phyloP scores from a whole-genome alignment of 2,329 filamentous ascomycete genomes.

The Paraphaeosphaeria minitans region DNA sequence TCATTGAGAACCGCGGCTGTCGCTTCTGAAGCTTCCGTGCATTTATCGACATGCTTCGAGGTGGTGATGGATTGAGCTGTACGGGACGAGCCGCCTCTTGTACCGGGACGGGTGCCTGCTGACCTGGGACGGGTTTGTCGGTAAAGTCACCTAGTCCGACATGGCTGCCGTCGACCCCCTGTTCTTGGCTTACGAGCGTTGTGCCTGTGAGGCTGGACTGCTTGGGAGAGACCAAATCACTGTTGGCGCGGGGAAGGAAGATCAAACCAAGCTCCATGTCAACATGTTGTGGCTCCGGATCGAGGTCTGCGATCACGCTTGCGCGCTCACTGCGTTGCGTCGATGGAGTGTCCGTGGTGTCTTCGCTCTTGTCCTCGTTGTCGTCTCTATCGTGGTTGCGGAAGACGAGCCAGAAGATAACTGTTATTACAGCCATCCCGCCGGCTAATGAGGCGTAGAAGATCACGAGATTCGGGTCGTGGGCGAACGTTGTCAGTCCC shows the following conservation, averaged over 20 bases:
- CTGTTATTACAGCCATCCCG: constrained; percentile 1
- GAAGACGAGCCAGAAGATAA: constrained; percentile 6
- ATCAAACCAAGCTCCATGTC: not conserved
- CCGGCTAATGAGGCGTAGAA: constrained; percentile 27
- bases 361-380: not conserved
- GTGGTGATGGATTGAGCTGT: not conserved
- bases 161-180: not conserved
- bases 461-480: constrained; percentile 35
- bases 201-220: not conserved
- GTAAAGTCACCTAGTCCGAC: not conserved
- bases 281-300: not conserved
- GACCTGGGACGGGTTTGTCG: too few relatives aligned
- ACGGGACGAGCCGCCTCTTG: not conserved
- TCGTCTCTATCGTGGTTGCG: not conserved
- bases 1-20: not conserved
- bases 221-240: not conserved
- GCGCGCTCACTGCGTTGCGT: not conserved
- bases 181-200: not conserved
- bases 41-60: not conserved
- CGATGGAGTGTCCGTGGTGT: not conserved
- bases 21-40: not conserved
- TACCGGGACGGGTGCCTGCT: not conserved
- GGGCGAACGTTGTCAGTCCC: constrained; percentile 36
- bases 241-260: not conserved
- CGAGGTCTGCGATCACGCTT: not conserved